Base-by-base conservation (phyloP, 495 filamentous ascomycete species). In the Geoglossum glabrum region DNA sequence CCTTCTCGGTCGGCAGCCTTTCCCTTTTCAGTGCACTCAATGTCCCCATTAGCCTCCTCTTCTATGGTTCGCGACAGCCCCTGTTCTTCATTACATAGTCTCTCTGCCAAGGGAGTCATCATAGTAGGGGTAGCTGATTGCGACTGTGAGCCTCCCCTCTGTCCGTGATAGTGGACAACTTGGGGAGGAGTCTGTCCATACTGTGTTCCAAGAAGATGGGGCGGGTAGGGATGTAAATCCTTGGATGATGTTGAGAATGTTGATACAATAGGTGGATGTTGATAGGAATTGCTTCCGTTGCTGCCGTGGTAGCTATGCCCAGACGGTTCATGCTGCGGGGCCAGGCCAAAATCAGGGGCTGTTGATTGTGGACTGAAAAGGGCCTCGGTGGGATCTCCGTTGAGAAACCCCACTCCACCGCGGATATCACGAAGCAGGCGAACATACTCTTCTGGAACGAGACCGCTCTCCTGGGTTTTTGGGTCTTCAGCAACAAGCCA, bases 401-500 rank as follows among this genome's bases (percentile, higher is more conserved):
- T 73, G 62, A 78, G 63, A 55, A 71, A 74, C 43, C 66, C 73
- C 67, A 73, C 71, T 4, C 76, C 80, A 30, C 79, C 87, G 66
- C 92, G 86, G 56, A 97, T 92, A 64, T 97, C 90, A 27, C 89
- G 82, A 59, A 97, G 75, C 26, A 98, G 76, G 8, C 92, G 83
- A 55, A 98, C 92, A 66, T 97, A 98, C 69, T 94, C 88, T 69
- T 98, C 92, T 8, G 92, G 92, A 1, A 98, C 92, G 45, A 98
- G 75, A 1, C 92, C 92, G 60, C 85, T 79, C 67, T 86, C 83
- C 3, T 83, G 87, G 2, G 88, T 95, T 66, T 82, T 86, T n/a
- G 92, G 92, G 64, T 98, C 93, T 70, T 93, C 84, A 3, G 93
- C 92, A 26, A 98, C 92, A 40, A 98, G 74, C 92, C 92, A 98